Evolutionary conservation across 1,284 basidiomycete genomes (phyloP).

Genomic region (Moesziomyces aphidis): DNA sequence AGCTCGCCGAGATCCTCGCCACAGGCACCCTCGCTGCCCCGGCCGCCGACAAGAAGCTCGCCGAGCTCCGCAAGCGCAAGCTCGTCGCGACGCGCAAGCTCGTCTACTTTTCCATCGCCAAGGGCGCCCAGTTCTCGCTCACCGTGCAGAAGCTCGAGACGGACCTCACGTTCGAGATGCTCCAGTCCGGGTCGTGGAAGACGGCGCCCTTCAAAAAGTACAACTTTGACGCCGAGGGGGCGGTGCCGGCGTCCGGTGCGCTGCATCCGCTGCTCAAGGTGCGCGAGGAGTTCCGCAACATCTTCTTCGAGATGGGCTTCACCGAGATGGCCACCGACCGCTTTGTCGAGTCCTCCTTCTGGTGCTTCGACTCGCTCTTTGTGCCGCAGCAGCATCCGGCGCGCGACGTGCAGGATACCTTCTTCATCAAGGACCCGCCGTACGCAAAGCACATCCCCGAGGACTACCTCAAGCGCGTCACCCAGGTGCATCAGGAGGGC

Average conservation of each 20-base stretch:
- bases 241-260: slow-evolving; percentile 86
- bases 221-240: slow-evolving; percentile 97
- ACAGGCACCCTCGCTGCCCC: slow-evolving; percentile 75
- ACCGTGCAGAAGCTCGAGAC: slow-evolving; percentile 97
- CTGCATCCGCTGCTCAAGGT: slow-evolving; percentile 97
- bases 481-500: slow-evolving; percentile 87
- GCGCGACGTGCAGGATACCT: slow-evolving; percentile 97
- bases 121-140: slow-evolving; percentile 88
- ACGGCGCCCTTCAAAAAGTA: slow-evolving; percentile 86
- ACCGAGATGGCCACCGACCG: slow-evolving; percentile 99
- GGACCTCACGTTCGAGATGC: slow-evolving; percentile 95
- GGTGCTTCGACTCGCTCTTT: slow-evolving; percentile 99
- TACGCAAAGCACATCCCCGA: slow-evolving; percentile 80
- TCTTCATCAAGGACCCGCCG: slow-evolving; percentile 95
- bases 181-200: slow-evolving; percentile 74
- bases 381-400: slow-evolving; percentile 99
- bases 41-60: slow-evolving; percentile 68
- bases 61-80: slow-evolving; percentile 86
- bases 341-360: slow-evolving; percentile 98
- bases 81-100: slow-evolving; percentile 78
- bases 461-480: slow-evolving; percentile 90
- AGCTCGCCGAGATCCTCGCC: slow-evolving; percentile 80
- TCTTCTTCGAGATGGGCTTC: slow-evolving; percentile 99
- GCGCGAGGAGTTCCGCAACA: slow-evolving; percentile 95
- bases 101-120: slow-evolving; percentile 90